A percentile compares a stretch with the other conserved stretches of the same genome.
phyloP scores from a whole-genome alignment of 345 rosid species.

The Euphorbia tirucalli region DNA sequence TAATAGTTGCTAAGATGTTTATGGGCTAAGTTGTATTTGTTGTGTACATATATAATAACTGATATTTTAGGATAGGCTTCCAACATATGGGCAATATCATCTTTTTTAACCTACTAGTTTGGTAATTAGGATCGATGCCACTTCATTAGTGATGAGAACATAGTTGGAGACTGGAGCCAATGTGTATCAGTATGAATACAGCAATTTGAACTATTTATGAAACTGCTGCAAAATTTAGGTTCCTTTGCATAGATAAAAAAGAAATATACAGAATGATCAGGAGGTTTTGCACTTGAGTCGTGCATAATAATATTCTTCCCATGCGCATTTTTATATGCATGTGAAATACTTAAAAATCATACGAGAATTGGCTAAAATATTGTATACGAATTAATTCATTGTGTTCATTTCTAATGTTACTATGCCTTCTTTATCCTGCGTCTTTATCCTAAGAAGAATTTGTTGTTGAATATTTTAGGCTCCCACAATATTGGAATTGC shows the following conservation, averaged over 20 bases:
- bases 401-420: not conserved
- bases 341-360: not conserved
- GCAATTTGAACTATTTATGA: not conserved
- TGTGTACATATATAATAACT: too few species aligned
- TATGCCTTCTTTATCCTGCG: not conserved
- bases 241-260: not conserved
- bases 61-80: not conserved
- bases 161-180: not conserved
- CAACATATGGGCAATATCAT: not conserved
- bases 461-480: slow-evolving; percentile 39
- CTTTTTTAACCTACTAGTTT: not conserved
- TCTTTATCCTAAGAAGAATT: slow-evolving; percentile 1
- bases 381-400: not conserved
- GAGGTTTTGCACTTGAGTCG: not conserved
- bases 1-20: not conserved
- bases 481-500: slow-evolving; percentile 95
- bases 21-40: too few species aligned
- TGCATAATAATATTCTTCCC: not conserved
- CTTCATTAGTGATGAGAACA: not conserved
- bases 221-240: not conserved
- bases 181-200: not conserved
- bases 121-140: not conserved
- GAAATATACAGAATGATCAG: not conserved
- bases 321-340: not conserved
- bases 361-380: not conserved